These are phyloP conservation scores for Cymbopogon citratus DNA, from an alignment of 176 grass and related monocot species.

Conservation along the genomic window DNA sequence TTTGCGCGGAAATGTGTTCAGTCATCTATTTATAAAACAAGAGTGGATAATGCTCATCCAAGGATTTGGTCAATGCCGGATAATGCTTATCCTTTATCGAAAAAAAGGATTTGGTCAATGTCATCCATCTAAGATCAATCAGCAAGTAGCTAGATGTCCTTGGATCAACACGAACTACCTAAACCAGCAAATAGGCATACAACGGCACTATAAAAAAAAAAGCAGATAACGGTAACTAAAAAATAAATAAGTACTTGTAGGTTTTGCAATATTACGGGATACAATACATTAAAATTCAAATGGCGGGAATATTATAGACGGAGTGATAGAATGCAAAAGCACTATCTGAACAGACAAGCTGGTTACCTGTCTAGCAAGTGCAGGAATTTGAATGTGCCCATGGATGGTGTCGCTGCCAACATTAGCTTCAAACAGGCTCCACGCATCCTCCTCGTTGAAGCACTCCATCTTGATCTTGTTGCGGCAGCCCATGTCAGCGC, in stretches of 20 bases:
- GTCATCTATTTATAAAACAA: too few relatives aligned
- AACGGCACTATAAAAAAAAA: too few relatives aligned
- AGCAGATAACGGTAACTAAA: neutral
- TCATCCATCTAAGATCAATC: neutral
- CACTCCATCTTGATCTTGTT: conserved; percentile 55
- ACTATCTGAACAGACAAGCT: neutral
- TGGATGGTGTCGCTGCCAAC: conserved; percentile 32
- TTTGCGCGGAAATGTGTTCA: too few relatives aligned
- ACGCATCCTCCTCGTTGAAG: conserved; percentile 37
- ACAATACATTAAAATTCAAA: too few relatives aligned
- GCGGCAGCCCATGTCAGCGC: conserved; percentile 44
- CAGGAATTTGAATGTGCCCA: neutral
- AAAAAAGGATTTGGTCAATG: too few relatives aligned
- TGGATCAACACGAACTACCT: neutral
- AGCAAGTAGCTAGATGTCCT: neutral
- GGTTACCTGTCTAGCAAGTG: conserved; percentile 39
- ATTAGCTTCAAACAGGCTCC: conserved; percentile 43
- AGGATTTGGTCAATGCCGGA: too few relatives aligned
- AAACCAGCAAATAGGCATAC: neutral
- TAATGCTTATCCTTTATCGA: too few relatives aligned
- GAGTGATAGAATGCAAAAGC: too few relatives aligned
- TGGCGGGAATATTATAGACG: too few relatives aligned
- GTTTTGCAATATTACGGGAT: too few relatives aligned
- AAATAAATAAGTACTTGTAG: too few relatives aligned
- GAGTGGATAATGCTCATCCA: too few relatives aligned